These are phyloP conservation scores for Ceratobasidium sp. DNA, from an alignment of 1,284 basidiomycete species.

Conservation along the genomic window DNA sequence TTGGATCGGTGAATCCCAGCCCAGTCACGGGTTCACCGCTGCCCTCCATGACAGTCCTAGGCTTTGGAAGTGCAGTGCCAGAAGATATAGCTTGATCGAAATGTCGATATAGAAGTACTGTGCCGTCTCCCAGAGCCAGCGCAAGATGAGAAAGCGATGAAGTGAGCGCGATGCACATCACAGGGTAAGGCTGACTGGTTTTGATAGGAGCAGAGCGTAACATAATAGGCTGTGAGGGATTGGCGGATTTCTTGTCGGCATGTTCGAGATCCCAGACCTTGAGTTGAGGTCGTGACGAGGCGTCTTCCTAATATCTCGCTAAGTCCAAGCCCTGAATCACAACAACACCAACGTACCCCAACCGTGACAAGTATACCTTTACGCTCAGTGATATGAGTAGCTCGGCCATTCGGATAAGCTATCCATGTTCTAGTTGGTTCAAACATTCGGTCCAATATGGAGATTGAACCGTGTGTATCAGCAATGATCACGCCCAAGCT, in stretches of 20 bases:
- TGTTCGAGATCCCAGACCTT: constrained; percentile 89
- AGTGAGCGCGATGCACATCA: constrained; percentile 74
- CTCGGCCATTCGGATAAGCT: constrained; percentile 75
- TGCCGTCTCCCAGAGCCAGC: constrained; percentile 93
- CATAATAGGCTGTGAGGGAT: constrained; percentile 71
- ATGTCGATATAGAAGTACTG: constrained; percentile 89
- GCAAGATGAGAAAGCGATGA: constrained; percentile 85
- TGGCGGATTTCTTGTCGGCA: constrained; percentile 72
- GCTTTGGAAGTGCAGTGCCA: constrained; percentile 71
- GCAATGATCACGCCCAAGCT: constrained; percentile 73
- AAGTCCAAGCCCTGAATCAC: no score
- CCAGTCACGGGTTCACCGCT: constrained; percentile 88
- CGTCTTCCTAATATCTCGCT: constrained; percentile 73
- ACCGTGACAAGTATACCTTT: constrained; percentile 82
- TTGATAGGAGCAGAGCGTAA: constrained; percentile 82
- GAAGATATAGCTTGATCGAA: constrained; percentile 86
- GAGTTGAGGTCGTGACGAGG: constrained; percentile 73
- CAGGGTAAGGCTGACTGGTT: constrained; percentile 81
- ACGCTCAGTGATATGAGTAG: constrained; percentile 85
- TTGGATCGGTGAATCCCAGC: constrained; percentile 81
- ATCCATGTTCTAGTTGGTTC: constrained; percentile 75
- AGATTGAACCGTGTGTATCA: constrained; percentile 82
- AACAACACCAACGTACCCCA: constrained; percentile 65
- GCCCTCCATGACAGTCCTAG: constrained; percentile 79
- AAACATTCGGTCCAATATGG: constrained; percentile 78